Evolutionary conservation across 768 basidiomycete species (phyloP).

Genomic region (Filobasidium floriforme): DNA sequence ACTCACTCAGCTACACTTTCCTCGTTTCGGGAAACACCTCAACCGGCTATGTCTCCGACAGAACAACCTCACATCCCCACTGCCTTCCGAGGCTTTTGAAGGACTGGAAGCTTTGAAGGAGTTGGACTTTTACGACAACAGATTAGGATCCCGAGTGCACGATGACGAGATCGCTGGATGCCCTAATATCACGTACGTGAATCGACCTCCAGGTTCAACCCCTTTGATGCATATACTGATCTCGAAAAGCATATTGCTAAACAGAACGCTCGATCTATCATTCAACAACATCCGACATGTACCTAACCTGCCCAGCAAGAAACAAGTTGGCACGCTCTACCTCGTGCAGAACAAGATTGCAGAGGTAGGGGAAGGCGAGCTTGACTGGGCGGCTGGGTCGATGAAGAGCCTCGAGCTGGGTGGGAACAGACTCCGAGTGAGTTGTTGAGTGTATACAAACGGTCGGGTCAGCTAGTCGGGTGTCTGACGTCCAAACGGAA

Average conservation of each 20-base stretch:
- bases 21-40: conserved; percentile 63
- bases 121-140: conserved; percentile 92
- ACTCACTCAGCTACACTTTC: conserved; percentile 53
- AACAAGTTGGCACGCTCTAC: conserved; percentile 63
- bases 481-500: too few relatives aligned
- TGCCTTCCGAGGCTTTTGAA: conserved; percentile 60
- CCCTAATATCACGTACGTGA: conserved; percentile 42
- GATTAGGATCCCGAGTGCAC: conserved; percentile 64
- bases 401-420: conserved; percentile 83
- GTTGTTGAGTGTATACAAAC: too few relatives aligned
- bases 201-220: neutral
- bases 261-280: conserved; percentile 78
- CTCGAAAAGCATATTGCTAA: neutral
- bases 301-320: conserved; percentile 51
- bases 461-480: too few relatives aligned
- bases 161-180: conserved; percentile 54
- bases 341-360: conserved; percentile 95
- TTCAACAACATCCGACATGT: conserved; percentile 72
- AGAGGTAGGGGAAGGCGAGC: conserved; percentile 55
- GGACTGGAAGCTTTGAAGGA: conserved; percentile 68
- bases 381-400: conserved; percentile 54
- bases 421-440: conserved; percentile 80
- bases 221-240: neutral
- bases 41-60: conserved; percentile 75
- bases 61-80: conserved; percentile 67